phyloP scores from a whole-genome alignment of 2,329 filamentous ascomycete genomes.

The Coniochaeta prunicola region DNA sequence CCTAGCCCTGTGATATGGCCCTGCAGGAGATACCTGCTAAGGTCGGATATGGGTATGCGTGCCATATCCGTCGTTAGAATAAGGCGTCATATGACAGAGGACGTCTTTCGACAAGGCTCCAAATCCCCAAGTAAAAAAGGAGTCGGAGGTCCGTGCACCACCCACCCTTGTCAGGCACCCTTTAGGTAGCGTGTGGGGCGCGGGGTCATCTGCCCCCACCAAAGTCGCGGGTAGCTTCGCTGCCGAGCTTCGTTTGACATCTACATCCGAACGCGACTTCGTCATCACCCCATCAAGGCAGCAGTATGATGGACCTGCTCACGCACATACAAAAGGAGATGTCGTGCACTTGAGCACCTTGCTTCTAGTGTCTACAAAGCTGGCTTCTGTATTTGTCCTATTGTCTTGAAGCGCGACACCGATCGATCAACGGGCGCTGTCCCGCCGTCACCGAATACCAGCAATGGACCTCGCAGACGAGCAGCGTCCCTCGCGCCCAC shows the following conservation, averaged over 20 bases:
- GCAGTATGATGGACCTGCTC: neutral
- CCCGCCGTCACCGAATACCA: neutral
- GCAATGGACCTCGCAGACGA: neutral
- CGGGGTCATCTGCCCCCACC: neutral
- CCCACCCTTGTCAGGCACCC: neutral
- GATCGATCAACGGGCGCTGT: neutral
- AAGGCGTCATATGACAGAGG: no score
- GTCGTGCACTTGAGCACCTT: neutral
- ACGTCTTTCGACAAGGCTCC: neutral
- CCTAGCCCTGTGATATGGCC: slow-evolving; percentile 34
- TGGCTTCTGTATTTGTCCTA: neutral
- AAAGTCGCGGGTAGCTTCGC: neutral
- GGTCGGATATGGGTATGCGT: slow-evolving; percentile 32
- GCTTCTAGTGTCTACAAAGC: neutral
- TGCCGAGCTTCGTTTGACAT: neutral
- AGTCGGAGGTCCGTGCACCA: neutral
- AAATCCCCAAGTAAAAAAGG: neutral
- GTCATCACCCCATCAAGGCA: neutral
- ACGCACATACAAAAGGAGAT: neutral
- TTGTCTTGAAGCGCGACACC: neutral
- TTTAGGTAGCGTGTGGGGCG: no score
- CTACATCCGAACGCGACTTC: neutral
- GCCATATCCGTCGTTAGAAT: slow-evolving; percentile 25
- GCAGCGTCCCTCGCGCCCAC: slow-evolving; percentile 41
- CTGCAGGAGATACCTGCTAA: slow-evolving; percentile 41